Conservation (phyloP, 2,329 filamentous ascomycete species). For the Sporothrix inflata region DNA sequence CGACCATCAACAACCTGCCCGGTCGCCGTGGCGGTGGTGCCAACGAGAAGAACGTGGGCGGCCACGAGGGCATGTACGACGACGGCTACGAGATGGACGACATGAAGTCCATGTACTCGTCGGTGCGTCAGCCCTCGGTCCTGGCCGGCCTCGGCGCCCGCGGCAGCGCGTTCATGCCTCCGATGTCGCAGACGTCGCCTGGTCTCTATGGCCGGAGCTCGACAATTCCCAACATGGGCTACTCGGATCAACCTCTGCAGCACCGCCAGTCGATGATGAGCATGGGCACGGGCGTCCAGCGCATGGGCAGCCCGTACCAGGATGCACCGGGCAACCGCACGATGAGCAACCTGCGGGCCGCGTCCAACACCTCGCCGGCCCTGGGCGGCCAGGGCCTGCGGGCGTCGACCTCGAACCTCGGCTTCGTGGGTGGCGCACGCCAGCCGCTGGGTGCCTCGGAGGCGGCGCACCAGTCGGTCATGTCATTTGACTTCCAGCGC, state of each 20-base stretch:
- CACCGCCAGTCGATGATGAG: slow-evolving; percentile 76
- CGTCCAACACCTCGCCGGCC: slow-evolving; percentile 52
- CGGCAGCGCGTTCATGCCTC: slow-evolving; percentile 75
- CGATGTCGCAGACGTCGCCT: slow-evolving; percentile 73
- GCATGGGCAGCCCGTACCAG: slow-evolving; percentile 61
- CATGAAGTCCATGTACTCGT: slow-evolving; percentile 95
- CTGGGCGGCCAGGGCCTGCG: slow-evolving; percentile 45
- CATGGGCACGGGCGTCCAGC: slow-evolving; percentile 54
- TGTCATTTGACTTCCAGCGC: slow-evolving; percentile 65
- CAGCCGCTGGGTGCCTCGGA: slow-evolving; percentile 49
- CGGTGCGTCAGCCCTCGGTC: slow-evolving; percentile 84
- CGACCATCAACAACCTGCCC: slow-evolving; percentile 80
- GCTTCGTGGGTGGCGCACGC: slow-evolving; percentile 52
- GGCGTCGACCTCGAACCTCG: slow-evolving; percentile 52
- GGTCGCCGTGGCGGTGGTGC: slow-evolving; percentile 80
- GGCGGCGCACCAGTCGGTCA: slow-evolving; percentile 51
- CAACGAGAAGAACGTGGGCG: slow-evolving; percentile 48
- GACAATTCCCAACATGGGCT: slow-evolving; percentile 49
- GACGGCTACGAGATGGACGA: slow-evolving; percentile 90
- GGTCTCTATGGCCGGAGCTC: slow-evolving; percentile 59
- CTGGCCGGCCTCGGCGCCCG: slow-evolving; percentile 78
- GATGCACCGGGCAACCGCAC: slow-evolving; percentile 60
- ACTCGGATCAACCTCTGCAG: slow-evolving; percentile 54
- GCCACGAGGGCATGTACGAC: slow-evolving; percentile 62
- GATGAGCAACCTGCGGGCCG: slow-evolving; percentile 62